Conservation (phyloP, 495 filamentous ascomycete genomes). For the Bryoglossum gracile region DNA sequence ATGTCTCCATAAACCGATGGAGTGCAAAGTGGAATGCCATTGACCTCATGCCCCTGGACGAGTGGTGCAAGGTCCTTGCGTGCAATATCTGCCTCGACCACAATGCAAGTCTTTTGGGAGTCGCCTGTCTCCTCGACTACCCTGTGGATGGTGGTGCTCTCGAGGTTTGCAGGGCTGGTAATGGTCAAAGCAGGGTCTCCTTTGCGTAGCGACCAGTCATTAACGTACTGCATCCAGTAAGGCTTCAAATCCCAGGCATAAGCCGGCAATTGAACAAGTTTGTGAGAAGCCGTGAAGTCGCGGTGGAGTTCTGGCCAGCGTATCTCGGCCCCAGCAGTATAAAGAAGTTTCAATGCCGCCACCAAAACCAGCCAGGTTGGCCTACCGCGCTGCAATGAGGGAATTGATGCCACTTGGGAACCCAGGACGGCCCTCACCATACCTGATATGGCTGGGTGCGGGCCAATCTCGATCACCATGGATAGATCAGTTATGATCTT, state of each 20-base stretch:
- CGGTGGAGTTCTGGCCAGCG: conserved; percentile 73
- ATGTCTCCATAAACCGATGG: conserved; percentile 64
- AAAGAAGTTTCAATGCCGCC: conserved; percentile 49
- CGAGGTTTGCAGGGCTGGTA: conserved; percentile 32
- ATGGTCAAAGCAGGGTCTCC: conserved; percentile 41
- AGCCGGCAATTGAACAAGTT: conserved; percentile 58
- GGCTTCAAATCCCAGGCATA: conserved; percentile 76
- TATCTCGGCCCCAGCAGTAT: conserved; percentile 57
- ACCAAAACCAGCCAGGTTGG: conserved; percentile 58
- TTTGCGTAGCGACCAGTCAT: conserved; percentile 61
- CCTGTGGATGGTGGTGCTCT: conserved; percentile 40
- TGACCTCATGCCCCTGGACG: conserved; percentile 64
- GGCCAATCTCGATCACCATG: conserved; percentile 59
- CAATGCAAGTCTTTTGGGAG: conserved; percentile 42
- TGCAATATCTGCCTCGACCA: conserved; percentile 59
- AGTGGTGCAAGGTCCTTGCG: conserved; percentile 48
- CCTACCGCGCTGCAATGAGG: conserved; percentile 42
- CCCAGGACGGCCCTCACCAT: conserved; percentile 64
- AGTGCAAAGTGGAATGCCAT: conserved; percentile 40
- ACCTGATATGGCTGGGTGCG: conserved; percentile 56
- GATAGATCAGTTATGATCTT: conserved; percentile 45
- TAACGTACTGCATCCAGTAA: conserved; percentile 74
- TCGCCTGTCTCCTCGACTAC: conserved; percentile 50
- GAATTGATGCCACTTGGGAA: conserved; percentile 43
- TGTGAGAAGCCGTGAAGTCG: conserved; percentile 52